phyloP scores from a whole-genome alignment of 2,329 filamentous ascomycete species.

The Seiridium unicorne region DNA sequence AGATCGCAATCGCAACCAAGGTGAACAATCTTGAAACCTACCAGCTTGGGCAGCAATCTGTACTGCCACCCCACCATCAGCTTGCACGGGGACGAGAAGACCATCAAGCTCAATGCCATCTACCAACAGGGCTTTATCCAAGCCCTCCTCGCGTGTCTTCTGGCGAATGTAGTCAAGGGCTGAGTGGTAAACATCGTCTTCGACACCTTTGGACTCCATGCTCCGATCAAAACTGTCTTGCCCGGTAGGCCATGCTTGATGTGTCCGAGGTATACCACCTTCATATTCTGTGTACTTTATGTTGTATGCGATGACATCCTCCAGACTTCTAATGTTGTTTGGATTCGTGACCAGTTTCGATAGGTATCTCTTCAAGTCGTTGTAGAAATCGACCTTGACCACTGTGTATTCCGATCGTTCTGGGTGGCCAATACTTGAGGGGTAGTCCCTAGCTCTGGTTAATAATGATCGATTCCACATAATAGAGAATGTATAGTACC shows the following conservation, averaged over 20 bases:
- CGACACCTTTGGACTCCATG: background rate
- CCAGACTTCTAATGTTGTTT: background rate
- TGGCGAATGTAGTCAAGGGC: background rate
- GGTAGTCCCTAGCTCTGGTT: background rate
- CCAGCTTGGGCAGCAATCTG: constrained; percentile 2
- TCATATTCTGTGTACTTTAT: background rate
- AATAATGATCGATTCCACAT: background rate
- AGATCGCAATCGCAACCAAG: background rate
- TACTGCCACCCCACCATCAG: background rate
- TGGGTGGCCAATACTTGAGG: background rate
- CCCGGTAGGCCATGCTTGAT: background rate
- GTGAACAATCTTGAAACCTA: background rate
- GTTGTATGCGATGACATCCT: background rate
- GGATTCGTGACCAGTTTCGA: background rate
- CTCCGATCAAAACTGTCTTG: constrained; percentile 1
- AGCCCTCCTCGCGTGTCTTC: background rate
- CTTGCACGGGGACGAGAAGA: background rate
- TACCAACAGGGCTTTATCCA: background rate
- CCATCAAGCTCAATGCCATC: background rate
- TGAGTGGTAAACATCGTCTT: background rate
- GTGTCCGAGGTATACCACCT: background rate
- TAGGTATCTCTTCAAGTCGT: background rate
- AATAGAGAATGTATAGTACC: background rate
- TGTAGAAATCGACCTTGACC: constrained; percentile 2
- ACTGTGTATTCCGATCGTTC: background rate